Evolutionary conservation across 2,329 filamentous ascomycete species (phyloP).

Genomic region (Pseudogymnoascus sp.): DNA sequence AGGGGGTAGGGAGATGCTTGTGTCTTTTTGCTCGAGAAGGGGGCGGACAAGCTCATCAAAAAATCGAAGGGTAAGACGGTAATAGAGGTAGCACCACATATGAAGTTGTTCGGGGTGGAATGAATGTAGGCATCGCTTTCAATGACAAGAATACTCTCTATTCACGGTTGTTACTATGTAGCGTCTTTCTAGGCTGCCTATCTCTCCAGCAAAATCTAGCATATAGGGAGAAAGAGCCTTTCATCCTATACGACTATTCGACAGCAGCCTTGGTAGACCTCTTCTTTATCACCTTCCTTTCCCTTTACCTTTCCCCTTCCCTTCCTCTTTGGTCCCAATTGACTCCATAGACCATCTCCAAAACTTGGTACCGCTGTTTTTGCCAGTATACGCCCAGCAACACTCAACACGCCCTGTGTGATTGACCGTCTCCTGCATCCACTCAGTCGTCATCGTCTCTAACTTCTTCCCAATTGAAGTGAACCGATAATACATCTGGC

Average conservation of each 20-base stretch:
- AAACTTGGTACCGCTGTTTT: not conserved
- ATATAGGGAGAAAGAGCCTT: not conserved
- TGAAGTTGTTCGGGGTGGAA: not conserved
- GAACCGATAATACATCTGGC: not conserved
- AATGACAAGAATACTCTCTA: not conserved
- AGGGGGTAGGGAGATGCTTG: not conserved
- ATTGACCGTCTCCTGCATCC: not conserved
- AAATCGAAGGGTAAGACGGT: not conserved
- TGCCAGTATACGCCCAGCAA: not conserved
- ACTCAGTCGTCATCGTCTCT: not conserved
- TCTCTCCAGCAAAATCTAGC: not conserved
- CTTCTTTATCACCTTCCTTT: not conserved
- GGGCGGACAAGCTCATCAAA: not conserved
- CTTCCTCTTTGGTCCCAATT: not conserved
- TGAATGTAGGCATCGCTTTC: not conserved
- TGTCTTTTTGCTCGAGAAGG: not conserved
- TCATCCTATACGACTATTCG: not conserved
- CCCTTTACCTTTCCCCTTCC: not conserved
- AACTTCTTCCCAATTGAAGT: not conserved
- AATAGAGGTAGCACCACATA: not conserved
- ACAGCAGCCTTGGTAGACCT: not conserved
- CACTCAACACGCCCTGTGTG: not conserved
- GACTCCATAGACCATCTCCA: not conserved
- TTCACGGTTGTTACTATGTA: not conserved
- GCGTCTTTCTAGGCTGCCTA: not conserved